Evolutionary conservation across 2,329 filamentous ascomycete species (phyloP), one percentile per base, ranked within the genome.

Genomic region (Aspergillus pseudoviridinutans): DNA sequence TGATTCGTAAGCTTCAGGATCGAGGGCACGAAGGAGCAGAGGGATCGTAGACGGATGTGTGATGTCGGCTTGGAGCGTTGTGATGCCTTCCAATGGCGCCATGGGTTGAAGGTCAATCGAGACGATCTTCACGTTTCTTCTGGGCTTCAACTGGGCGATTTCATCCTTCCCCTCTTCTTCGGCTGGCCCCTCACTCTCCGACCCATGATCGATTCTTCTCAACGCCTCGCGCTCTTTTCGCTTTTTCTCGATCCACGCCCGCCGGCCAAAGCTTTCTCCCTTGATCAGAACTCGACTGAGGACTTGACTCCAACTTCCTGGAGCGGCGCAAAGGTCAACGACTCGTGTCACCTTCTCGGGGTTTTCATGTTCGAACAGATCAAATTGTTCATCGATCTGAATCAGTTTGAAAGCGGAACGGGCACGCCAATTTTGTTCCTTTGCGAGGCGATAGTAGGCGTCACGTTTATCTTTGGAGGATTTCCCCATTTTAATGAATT

Each of bases 401-500:
- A 99, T 86, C 25, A 99, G 85, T 77, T 99, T 99, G 80, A 97
- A 99, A 8, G 94, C 94, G 64, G 92, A 96, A 57, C 94, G 85
- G 28, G 94, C 94, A 38, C 94, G 90, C 93, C 94, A 99, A 63
- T 95, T 95, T 80, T 99, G 94, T 76, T 99, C 94, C 78, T 99
- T 99, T 20, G 94, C 94, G 8, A 99, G 89, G 54, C 94, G 86
- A 71, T 99, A 99, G 78, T 99, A 99, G 49, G 92, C 92, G 74
- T 99, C 94, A 54, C 94, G 90, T 78, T 99, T 99, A 72, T 99
- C 94, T 76, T 99, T 99, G 50, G 93, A 97, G 1, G 94, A 96
- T 74, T 97, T 97, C 1, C 92, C 92, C 92, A 96, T 96, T 17
- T 41, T 61, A 42, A 38, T 38, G 35, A 35, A 42, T 28, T 12